A percentile compares a stretch with the other conserved stretches of the same genome.
Evolutionary conservation across 176 grass and related monocot genomes (phyloP).

Genomic region (Alloteropsis semialata): DNA sequence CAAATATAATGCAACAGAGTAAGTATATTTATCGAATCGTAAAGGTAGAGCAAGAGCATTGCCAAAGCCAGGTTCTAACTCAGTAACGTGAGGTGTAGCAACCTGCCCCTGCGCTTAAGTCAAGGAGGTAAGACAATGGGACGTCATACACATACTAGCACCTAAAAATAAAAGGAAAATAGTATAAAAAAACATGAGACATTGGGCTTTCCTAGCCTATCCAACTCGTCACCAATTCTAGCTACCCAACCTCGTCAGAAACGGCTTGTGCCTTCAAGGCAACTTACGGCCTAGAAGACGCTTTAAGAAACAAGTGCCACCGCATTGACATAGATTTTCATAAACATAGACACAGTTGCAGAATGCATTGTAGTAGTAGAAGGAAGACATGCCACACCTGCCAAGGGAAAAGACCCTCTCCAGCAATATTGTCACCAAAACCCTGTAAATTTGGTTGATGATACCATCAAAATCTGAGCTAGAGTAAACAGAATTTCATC

Average conservation of each 20-base stretch:
- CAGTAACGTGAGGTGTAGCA: neutral
- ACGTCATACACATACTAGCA: neutral
- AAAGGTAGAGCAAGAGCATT: neutral
- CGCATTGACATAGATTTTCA: neutral
- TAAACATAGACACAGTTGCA: constrained; percentile 16
- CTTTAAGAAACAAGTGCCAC: neutral
- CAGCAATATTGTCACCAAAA: constrained; percentile 66
- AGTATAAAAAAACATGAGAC: neutral
- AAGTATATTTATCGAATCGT: neutral
- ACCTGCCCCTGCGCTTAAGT: neutral
- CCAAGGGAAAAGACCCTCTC: constrained; percentile 72
- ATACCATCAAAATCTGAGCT: constrained; percentile 12
- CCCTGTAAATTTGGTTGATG: constrained; percentile 40
- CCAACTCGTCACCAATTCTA: neutral
- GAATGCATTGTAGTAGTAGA: constrained; percentile 17
- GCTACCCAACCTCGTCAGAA: neutral
- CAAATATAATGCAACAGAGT: neutral
- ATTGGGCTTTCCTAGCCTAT: neutral
- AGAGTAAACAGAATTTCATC: constrained; percentile 12
- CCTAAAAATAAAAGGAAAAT: neutral
- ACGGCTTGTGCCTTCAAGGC: neutral
- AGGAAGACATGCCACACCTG: constrained; percentile 53
- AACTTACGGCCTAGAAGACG: neutral
- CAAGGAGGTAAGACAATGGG: neutral
- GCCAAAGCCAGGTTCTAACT: neutral